Conservation (phyloP, 441 rosid genomes). For the Erysimum pusillum region DNA sequence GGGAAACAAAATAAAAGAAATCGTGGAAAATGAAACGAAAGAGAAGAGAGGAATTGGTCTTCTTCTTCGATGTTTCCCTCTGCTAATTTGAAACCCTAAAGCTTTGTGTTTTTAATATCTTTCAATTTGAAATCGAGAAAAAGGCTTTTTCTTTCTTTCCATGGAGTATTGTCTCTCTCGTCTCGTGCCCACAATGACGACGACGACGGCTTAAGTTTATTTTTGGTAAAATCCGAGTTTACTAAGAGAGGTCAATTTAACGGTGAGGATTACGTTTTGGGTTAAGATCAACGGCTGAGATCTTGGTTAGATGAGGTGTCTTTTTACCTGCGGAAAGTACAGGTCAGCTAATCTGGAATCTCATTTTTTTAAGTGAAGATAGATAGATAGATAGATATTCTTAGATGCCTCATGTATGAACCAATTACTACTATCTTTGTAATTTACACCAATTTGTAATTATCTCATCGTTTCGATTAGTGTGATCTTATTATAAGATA, state of each 20-base stretch:
- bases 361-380: not conserved
- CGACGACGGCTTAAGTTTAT: conserved; percentile 1
- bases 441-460: not conserved
- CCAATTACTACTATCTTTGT: conserved; percentile 44
- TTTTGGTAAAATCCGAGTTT: conserved; percentile 41
- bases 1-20: conserved; percentile 6
- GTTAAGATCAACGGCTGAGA: conserved; percentile 38
- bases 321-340: conserved; percentile 42
- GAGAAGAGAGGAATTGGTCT: no score
- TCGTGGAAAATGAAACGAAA: no score
- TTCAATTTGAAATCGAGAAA: conserved; percentile 5
- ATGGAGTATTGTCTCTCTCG: conserved; percentile 30
- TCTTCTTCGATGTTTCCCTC: conserved; percentile 32
- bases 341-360: conserved; percentile 44
- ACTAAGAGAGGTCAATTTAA: conserved; percentile 2
- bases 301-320: conserved; percentile 35
- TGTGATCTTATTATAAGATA: conserved; percentile 11
- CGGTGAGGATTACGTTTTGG: conserved; percentile 14
- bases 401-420: conserved; percentile 28
- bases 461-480: conserved; percentile 35
- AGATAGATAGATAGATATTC: conserved; percentile 11
- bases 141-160: not conserved
- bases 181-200: conserved; percentile 20
- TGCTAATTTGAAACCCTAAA: conserved; percentile 39
- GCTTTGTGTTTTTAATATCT: conserved; percentile 19